Percentiles rank a stretch among this genome's conserved stretches.
Evolutionary conservation across 1,139 yeast species (phyloP).

Genomic region (Eremothecium sinecaudum): DNA sequence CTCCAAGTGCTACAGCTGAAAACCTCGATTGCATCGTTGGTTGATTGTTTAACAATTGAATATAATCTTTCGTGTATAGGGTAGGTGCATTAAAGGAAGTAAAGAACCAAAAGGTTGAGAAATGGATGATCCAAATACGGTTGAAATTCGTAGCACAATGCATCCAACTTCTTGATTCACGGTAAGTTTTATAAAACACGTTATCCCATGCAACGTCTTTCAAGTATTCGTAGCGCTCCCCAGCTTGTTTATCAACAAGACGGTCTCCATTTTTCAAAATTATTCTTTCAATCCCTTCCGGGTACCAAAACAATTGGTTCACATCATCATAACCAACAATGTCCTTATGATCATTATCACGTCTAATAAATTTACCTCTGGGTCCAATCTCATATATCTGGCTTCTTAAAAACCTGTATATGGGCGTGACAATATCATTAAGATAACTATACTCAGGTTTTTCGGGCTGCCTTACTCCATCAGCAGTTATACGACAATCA

Average conservation of each 20-base stretch:
- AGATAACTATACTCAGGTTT: conserved; percentile 39
- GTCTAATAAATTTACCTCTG: conserved; percentile 35
- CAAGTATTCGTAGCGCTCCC: conserved; percentile 41
- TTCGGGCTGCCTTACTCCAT: conserved; percentile 8
- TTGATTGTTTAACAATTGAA: conserved; percentile 47
- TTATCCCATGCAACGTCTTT: conserved; percentile 52
- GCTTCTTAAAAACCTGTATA: conserved; percentile 52
- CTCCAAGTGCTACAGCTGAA: conserved; percentile 63
- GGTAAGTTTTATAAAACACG: conserved; percentile 62
- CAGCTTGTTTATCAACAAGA: conserved; percentile 38
- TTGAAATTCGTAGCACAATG: conserved; percentile 70
- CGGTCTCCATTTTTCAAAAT: conserved; percentile 36
- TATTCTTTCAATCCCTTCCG: conserved; percentile 48
- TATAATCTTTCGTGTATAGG: conserved; percentile 56
- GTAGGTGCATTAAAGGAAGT: conserved; percentile 72
- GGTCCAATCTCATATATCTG: conserved; percentile 40
- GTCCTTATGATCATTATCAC: conserved; percentile 56
- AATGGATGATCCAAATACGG: conserved; percentile 75
- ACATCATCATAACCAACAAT: conserved; percentile 81
- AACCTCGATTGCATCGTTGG: conserved; percentile 57
- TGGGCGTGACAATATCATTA: conserved; percentile 64
- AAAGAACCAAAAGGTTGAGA: conserved; percentile 72
- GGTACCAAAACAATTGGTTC: conserved; percentile 78
- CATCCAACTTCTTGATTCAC: conserved; percentile 68
- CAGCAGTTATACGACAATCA: conserved; percentile 30